Evolutionary conservation across 768 basidiomycete species (phyloP).

Genomic region (Xerocomus potaroensis): DNA sequence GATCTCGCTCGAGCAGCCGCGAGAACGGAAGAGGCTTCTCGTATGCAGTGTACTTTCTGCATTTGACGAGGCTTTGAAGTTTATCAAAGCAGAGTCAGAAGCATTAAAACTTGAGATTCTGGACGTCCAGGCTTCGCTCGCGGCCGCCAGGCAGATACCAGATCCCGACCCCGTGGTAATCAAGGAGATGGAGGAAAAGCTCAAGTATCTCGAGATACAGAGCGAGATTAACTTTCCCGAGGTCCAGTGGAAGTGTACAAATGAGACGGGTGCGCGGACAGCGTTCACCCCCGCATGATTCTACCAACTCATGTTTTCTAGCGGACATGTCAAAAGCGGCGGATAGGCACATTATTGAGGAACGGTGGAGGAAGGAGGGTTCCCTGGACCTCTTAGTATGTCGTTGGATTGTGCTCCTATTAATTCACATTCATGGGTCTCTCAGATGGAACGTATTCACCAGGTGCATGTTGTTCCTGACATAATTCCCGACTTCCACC

Average conservation of each 20-base stretch:
- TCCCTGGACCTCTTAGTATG: conserved; percentile 74
- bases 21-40: conserved; percentile 65
- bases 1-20: conserved; percentile 50
- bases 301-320: conserved; percentile 21
- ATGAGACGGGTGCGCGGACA: conserved; percentile 67
- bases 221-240: conserved; percentile 82
- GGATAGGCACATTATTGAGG: conserved; percentile 78
- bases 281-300: neutral
- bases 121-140: conserved; percentile 17
- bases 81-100: conserved; percentile 61
- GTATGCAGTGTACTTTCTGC: conserved; percentile 61
- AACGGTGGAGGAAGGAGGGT: conserved; percentile 82
- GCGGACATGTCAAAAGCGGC: conserved; percentile 65
- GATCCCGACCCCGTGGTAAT: conserved; percentile 35
- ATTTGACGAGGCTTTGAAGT: conserved; percentile 80
- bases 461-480: conserved; percentile 94
- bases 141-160: conserved; percentile 20
- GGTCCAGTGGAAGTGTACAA: conserved; percentile 71
- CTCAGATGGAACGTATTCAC: conserved; percentile 86
- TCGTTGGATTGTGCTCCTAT: neutral
- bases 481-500: conserved; percentile 67
- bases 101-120: conserved; percentile 35
- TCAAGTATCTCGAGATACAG: conserved; percentile 68
- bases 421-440: neutral
- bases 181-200: conserved; percentile 43